These are phyloP conservation scores for Saccharomycopsis phalli DNA, from an alignment of 1,139 yeast genomes.

Conservation along the genomic window DNA sequence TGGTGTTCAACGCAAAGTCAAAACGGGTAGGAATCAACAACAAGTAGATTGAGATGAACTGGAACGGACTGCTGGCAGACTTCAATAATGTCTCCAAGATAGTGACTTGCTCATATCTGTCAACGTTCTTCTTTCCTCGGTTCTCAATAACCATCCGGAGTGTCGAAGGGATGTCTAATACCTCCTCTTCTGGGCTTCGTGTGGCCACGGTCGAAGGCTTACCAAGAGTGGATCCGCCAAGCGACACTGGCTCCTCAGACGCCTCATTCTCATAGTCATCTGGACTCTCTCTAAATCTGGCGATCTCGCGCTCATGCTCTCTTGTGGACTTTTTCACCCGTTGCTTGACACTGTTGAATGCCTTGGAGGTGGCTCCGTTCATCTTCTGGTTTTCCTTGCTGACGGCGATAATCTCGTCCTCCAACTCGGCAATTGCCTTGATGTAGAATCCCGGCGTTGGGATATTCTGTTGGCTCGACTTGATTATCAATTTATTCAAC, in stretches of 20 bases:
- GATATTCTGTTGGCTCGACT: constrained; percentile 67
- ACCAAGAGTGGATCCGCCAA: constrained; percentile 23
- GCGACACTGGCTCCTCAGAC: constrained; percentile 26
- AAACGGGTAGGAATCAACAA: constrained; percentile 83
- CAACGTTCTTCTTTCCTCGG: constrained; percentile 94
- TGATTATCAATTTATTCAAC: constrained; percentile 55
- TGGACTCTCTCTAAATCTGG: constrained; percentile 58
- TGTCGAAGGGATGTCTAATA: constrained; percentile 51
- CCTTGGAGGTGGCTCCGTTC: constrained; percentile 78
- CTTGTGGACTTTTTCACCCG: constrained; percentile 75
- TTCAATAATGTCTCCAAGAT: constrained; percentile 56
- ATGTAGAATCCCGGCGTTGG: constrained; percentile 65
- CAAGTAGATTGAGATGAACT: constrained; percentile 68
- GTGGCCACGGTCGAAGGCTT: constrained; percentile 35
- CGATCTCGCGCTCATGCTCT: constrained; percentile 53
- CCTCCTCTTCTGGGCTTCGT: constrained; percentile 31
- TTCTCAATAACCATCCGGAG: constrained; percentile 73
- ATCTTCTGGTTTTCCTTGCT: constrained; percentile 50
- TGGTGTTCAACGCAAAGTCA: constrained; percentile 61
- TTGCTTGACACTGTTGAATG: constrained; percentile 82
- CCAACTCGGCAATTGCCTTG: constrained; percentile 62
- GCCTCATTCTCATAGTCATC: constrained; percentile 55
- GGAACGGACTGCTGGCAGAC: constrained; percentile 54
- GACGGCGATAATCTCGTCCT: constrained; percentile 60
- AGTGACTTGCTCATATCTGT: constrained; percentile 68